phyloP scores from a whole-genome alignment of 495 filamentous ascomycete species.

The Penicillium simplicissimum region DNA sequence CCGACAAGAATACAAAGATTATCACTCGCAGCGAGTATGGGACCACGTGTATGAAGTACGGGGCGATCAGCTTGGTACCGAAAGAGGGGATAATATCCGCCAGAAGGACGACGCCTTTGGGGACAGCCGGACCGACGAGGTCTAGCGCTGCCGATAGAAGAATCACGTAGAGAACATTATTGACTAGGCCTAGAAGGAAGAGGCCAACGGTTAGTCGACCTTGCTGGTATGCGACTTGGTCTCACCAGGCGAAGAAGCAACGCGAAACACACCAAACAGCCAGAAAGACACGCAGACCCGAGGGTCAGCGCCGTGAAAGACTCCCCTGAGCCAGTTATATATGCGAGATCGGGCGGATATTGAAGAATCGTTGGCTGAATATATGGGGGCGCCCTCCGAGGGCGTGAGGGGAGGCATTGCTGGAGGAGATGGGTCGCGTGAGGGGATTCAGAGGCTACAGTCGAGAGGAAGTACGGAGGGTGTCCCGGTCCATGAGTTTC shows the following conservation, averaged over 20 bases:
- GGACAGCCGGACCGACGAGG: slow-evolving; percentile 80
- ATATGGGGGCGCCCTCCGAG: slow-evolving; percentile 37
- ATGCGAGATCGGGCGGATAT: slow-evolving; percentile 72
- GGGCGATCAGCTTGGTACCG: slow-evolving; percentile 79
- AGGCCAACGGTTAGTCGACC: neutral
- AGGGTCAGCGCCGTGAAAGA: slow-evolving; percentile 69
- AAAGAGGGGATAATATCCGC: slow-evolving; percentile 91
- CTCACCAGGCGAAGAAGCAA: neutral
- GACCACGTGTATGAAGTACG: slow-evolving; percentile 88
- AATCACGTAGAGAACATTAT: slow-evolving; percentile 97
- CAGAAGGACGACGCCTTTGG: slow-evolving; percentile 90
- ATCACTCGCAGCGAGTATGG: slow-evolving; percentile 77
- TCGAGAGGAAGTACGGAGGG: neutral
- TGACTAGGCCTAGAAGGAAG: slow-evolving; percentile 75
- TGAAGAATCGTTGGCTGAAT: slow-evolving; percentile 74
- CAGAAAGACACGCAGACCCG: slow-evolving; percentile 82
- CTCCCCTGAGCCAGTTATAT: slow-evolving; percentile 58
- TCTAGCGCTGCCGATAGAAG: slow-evolving; percentile 95
- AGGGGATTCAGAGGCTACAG: slow-evolving; percentile 8
- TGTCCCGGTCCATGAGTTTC: slow-evolving; percentile 7
- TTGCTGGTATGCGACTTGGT: neutral
- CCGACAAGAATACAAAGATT: slow-evolving; percentile 69
- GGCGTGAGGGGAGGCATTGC: slow-evolving; percentile 18
- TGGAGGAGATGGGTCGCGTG: slow-evolving; percentile 15
- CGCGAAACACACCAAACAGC: slow-evolving; percentile 71